phyloP scores from a whole-genome alignment of 2,329 filamentous ascomycete genomes.

The Colletotrichum filicis region DNA sequence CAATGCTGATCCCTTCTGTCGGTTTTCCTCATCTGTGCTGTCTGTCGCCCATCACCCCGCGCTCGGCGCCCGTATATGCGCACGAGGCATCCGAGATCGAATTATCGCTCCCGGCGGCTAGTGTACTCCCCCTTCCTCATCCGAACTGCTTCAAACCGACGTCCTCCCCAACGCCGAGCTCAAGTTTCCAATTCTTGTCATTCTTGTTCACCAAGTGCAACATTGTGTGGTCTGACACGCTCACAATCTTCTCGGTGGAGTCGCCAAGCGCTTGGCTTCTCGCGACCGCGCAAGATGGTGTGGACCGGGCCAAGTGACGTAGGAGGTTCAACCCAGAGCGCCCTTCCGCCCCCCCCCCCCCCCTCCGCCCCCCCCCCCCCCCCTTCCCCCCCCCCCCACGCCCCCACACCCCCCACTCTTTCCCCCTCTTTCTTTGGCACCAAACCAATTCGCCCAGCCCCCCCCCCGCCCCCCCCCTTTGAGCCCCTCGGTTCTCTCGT shows the following conservation, averaged over 20 bases:
- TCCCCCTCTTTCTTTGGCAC: too few relatives aligned
- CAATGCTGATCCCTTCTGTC: constrained; percentile 28
- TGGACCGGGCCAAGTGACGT: constrained; percentile 33
- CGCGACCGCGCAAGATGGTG: constrained; percentile 31
- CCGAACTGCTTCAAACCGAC: background rate
- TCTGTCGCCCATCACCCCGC: constrained; percentile 2
- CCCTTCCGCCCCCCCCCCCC: background rate
- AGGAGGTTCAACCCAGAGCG: constrained; percentile 24
- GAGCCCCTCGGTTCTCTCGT: background rate
- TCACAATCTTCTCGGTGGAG: constrained; percentile 27
- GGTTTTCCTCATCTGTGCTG: constrained; percentile 24
- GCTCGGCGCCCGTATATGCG: background rate
- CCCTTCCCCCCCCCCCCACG: too few relatives aligned
- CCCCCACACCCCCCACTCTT: too few relatives aligned
- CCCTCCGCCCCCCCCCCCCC: too few relatives aligned
- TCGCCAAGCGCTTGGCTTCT: constrained; percentile 33
- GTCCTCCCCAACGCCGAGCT: background rate
- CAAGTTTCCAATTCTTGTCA: background rate
- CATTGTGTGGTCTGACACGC: constrained; percentile 20
- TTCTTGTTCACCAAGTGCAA: background rate
- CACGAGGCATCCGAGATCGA: constrained; percentile 5
- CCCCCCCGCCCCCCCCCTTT: background rate
- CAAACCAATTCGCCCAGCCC: too few relatives aligned
- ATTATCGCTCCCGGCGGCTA: constrained; percentile 22
- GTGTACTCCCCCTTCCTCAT: background rate